A percentile compares a stretch with the other conserved stretches of the same genome.
These are phyloP conservation scores for Coelastrella sp. DNA, from an alignment of 139 green algal genomes.

Conservation along the genomic window DNA sequence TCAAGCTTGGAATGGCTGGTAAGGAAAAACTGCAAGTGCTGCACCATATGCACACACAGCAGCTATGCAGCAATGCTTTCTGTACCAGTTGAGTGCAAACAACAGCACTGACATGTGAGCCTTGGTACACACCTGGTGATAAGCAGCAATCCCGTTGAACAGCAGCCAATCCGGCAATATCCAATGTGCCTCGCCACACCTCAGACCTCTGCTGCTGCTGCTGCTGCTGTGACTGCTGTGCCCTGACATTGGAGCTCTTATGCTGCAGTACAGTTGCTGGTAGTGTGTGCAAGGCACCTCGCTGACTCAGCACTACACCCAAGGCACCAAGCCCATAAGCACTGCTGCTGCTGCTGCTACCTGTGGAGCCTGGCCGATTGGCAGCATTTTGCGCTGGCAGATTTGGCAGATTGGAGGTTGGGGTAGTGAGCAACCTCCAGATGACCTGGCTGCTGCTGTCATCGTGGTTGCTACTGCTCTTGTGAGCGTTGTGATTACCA, in stretches of 20 bases:
- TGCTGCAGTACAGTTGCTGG: neutral
- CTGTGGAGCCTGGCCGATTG: neutral
- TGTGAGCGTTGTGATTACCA: slow-evolving; percentile 35
- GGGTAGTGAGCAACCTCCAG: no score
- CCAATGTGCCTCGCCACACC: slow-evolving; percentile 39
- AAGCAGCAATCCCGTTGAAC: slow-evolving; percentile 47
- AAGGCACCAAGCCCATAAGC: neutral
- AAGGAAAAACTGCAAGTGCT: no score
- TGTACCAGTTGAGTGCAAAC: no score
- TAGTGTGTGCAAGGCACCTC: neutral
- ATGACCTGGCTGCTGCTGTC: neutral
- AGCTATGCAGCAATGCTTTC: no score
- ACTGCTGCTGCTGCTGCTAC: neutral
- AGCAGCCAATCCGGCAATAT: slow-evolving; percentile 59
- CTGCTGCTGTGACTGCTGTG: slow-evolving; percentile 15
- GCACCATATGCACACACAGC: no score
- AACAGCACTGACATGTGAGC: neutral
- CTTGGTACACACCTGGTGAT: slow-evolving; percentile 51
- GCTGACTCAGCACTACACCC: neutral
- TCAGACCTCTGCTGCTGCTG: slow-evolving; percentile 14
- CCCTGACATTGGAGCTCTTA: no score
- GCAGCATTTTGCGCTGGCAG: no score
- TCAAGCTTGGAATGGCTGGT: no score
- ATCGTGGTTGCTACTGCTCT: slow-evolving; percentile 30
- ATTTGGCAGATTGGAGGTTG: no score